Evolutionary conservation across 208 protist genomes (phyloP), one percentile per base, ranked within the genome.

Genomic region (Acanthamoeba lenticulata): DNA sequence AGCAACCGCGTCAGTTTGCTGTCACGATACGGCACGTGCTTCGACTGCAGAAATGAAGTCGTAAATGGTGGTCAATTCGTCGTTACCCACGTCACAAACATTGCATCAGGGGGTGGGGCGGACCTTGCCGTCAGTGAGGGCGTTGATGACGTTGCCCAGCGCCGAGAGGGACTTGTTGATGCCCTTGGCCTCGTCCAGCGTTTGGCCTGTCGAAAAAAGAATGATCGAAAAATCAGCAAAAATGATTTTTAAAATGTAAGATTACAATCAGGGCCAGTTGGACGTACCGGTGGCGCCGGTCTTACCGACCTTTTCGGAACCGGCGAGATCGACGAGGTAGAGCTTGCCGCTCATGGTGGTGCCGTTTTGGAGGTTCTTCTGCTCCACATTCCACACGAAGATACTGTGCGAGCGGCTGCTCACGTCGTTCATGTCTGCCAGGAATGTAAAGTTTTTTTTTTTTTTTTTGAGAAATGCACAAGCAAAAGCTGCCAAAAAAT

Each of bases 311-410:
- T 97, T 95, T 62, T 97, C 96, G 17, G 94, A 95, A 13, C 94
- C 94, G 38, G 98, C 98, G 19, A 98, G 94, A 95, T 98, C 98
- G 34, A 98, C 98, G 29, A 98, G 86, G 77, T 96, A 97, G 7
- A 98, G 92, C 90, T 98, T 90, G 83, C 40, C 36, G 47, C 11
- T 79, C 65, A 60, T 93, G 34, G 60, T 93, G 60, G 60, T 55
- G 21, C 62, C 60, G 32, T 92, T 77, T 36, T 69, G 88, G 9
- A 92, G 34, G 85, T 69, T 72, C 88, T 93, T 90, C 36, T 90
- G 83, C 29, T 65, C 47, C 11, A 90, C n/a, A 32, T 55, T 90
- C 83, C 40, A 65, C 19, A 90, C 40, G 34, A 90, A 96, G n/a
- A 98, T 95, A 34, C 95, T 96, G 83, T 98, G 97, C 69, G 92